Evolutionary conservation across 352 stramenopile genomes (phyloP).

Genomic region (Phytophthora pinifolia): DNA sequence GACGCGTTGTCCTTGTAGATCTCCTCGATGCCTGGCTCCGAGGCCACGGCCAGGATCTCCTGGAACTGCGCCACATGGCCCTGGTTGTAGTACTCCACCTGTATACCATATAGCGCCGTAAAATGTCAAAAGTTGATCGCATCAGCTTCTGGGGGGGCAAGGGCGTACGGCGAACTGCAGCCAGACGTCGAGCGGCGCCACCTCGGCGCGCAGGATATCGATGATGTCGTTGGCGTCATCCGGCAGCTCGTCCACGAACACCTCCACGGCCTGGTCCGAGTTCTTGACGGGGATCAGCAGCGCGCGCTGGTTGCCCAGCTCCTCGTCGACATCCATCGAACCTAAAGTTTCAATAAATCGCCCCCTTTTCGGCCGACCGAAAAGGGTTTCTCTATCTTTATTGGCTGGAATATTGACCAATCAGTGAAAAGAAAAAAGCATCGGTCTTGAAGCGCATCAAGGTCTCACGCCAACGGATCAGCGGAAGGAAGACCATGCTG

Average conservation of each 20-base stretch:
- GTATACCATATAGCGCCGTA: conserved; percentile 6
- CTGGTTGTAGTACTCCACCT: conserved; percentile 91
- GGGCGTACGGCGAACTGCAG: conserved; percentile 84
- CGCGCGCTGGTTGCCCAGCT: conserved; percentile 51
- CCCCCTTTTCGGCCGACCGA: too few species aligned
- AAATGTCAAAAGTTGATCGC: conserved; percentile 2
- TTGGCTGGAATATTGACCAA: background rate
- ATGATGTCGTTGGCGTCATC: conserved; percentile 92
- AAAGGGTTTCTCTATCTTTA: too few species aligned
- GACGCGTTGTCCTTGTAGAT: conserved; percentile 89
- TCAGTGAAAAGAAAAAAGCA: background rate
- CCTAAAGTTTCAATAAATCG: too few species aligned
- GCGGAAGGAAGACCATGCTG: conserved; percentile 21
- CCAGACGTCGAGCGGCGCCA: conserved; percentile 91
- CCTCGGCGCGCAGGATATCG: conserved; percentile 88
- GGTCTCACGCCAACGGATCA: conserved; percentile 2
- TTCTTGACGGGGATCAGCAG: conserved; percentile 92
- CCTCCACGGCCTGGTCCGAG: conserved; percentile 87
- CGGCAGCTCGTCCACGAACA: conserved; percentile 89
- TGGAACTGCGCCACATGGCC: conserved; percentile 79
- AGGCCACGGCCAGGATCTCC: conserved; percentile 82
- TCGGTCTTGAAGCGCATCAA: conserved; percentile 4
- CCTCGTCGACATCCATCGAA: conserved; percentile 37
- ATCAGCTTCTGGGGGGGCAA: too few species aligned
- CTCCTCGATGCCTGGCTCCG: conserved; percentile 80